Base-by-base conservation (phyloP, 2,329 filamentous ascomycete species). In the Lecanosticta acicola region DNA sequence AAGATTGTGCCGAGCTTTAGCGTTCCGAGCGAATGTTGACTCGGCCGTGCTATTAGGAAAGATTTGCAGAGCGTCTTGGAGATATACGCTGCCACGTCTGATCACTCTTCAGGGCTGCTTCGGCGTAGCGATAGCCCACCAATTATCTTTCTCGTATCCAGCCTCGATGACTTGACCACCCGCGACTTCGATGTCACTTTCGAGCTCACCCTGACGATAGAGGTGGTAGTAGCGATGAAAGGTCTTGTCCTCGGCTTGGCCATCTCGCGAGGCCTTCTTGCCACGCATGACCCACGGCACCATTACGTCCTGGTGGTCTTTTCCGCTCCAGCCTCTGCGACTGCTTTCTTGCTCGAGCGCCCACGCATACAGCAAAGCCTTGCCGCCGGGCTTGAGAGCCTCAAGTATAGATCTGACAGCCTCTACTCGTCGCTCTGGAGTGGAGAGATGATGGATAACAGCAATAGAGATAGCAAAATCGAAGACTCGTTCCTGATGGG, bases 81-180 rank as follows among this genome's bases (percentile, higher is more conserved):
- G 29, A 34, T 42, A 10, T 32, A 10, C 19, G 10, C 17, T 11
- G 29, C 18, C 13, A 39, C 7, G 33, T n/a, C 7, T n/a, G 11
- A 7, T 35, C 11, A 39, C 10, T 16, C n/a, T 40, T 26, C 29
- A 8, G 34, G 18, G n/a, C 37, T 24, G n/a, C 7, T 8, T 13
- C 10, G 18, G 26, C 16, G 16, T 34, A 17, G 44, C 44, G 17
- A 46, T 42, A 2, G 83, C 88, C 91, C 91, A 98, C 93, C 93
- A 97, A 70, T 98, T 98, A 64, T 97, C 93, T 71, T 83, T 90
- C 65, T 98, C 93, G 68, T 97, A 98, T 26, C 93, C 93, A 49
- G 80, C 81, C 55, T 87, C 83, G 18, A 93, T 59, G 11, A 96
- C 80, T 39, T 68, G 70, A 5, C 90, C 93, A 14, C 89, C 89